A percentile compares a stretch with the other conserved stretches of the same genome.
Evolutionary conservation across 768 basidiomycete species (phyloP).

Genomic region (Hypsizygus marmoreus): DNA sequence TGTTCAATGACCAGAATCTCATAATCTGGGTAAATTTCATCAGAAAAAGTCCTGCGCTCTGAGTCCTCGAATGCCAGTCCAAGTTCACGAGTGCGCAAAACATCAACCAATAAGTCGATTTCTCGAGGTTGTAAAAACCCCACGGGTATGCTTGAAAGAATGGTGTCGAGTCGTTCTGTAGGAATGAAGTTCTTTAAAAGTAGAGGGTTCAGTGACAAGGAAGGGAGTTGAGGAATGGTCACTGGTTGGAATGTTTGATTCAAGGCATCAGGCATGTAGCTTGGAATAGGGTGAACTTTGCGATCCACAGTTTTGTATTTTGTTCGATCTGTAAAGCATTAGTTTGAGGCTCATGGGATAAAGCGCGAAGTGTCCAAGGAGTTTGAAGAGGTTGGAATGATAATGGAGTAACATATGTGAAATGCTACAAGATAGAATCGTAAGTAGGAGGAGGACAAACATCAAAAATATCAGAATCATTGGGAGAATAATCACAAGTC

Average conservation of each 20-base stretch:
- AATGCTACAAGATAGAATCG: conserved; percentile 6
- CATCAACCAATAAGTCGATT: conserved; percentile 20
- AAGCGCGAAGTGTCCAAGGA: conserved; percentile 12
- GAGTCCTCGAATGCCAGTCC: conserved; percentile 21
- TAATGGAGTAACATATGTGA: conserved; percentile 2
- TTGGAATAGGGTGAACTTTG: conserved; percentile 26
- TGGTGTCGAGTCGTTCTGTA: conserved; percentile 7
- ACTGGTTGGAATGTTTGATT: conserved; percentile 21
- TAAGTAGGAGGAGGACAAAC: conserved; percentile 13
- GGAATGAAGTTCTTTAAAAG: conserved; percentile 7
- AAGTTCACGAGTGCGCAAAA: conserved; percentile 9
- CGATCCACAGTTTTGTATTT: conserved; percentile 26
- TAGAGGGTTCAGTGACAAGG: conserved; percentile 8
- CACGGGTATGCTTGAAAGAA: conserved; percentile 7
- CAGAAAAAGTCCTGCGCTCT: conserved; percentile 31
- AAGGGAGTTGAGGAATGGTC: conserved; percentile 5
- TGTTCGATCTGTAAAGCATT: background rate
- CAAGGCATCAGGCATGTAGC: conserved; percentile 22
- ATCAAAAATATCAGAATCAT: conserved; percentile 7
- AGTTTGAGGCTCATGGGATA: background rate
- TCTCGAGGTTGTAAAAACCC: conserved; percentile 10
- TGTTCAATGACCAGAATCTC: conserved; percentile 33
- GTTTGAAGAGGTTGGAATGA: background rate
- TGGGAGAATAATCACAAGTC: background rate
- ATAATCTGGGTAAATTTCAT: conserved; percentile 33